Evolutionary conservation across 2,329 filamentous ascomycete species (phyloP), one percentile per base, ranked within the genome.

Genomic region (Uncinocarpus reesii): DNA sequence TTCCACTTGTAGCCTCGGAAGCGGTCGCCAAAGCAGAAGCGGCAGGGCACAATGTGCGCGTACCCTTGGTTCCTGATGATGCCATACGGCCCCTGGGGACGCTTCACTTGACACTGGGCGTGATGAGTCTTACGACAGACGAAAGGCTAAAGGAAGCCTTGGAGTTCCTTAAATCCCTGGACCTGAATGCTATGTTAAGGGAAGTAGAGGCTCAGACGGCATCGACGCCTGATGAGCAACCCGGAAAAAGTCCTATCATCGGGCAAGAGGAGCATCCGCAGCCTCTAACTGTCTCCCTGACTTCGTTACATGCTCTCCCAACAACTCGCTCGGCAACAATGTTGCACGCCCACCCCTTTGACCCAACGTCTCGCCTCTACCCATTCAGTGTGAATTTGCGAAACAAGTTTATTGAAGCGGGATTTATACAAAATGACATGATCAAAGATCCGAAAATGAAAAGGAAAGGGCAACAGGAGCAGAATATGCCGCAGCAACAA

Each of bases 21-120:
- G 24, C 49, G 26, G 38, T 45, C 48, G 36, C 51, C 29, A 48
- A 38, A 28, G 21, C 50, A 45, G 47, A 53, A 47, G 36, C 52
- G 36, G 37, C 47, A 38, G 62, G 49, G 56, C 66, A 44, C 58
- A 66, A 49, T 64, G 68, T 54, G 65, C 51, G 28, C 23, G 69
- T 51, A 21, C 55, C 61, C 1, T 70, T 71, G 4, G 67, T 90
- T 7, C 83, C 84, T 0, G 62, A 71, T 26, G 75, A 75, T 47
- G 86, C 87, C 1, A 69, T 95, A 43, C 73, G 88, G 23, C 87
- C 87, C 0, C 66, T 86, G 0, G 85, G 86, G 0, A 88, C 87
- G 1, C 66, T 95, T 41, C 90, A 96, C 65, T 70, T 94, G 2
- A 95, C 89, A 0, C 72, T 95, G 0, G 89, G 88, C 0, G 84